Evolutionary conservation across 495 filamentous ascomycete genomes (phyloP).

Genomic region (Haplographium delicatum): DNA sequence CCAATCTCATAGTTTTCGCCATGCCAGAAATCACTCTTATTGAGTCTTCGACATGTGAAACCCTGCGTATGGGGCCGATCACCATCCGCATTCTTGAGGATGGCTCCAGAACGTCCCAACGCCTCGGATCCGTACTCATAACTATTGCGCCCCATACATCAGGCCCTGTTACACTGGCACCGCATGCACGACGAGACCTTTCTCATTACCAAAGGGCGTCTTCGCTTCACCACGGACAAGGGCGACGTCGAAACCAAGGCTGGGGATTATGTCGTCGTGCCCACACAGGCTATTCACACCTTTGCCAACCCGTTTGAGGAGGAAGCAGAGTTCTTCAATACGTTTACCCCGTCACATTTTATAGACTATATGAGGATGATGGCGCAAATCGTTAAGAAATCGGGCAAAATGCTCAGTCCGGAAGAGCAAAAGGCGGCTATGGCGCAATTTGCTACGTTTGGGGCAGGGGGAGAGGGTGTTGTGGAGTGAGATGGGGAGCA

Average conservation of each 20-base stretch:
- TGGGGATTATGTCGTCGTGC: conserved; percentile 49
- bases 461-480: conserved; percentile 7
- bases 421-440: conserved; percentile 37
- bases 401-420: conserved; percentile 29
- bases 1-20: not conserved
- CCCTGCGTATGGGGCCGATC: conserved; percentile 31
- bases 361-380: conserved; percentile 47
- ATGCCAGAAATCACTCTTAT: too few relatives aligned
- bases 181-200: conserved; percentile 54
- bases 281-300: conserved; percentile 45
- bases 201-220: conserved; percentile 42
- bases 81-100: conserved; percentile 44
- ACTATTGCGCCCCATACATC: conserved; percentile 39
- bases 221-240: conserved; percentile 38
- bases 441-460: conserved; percentile 40
- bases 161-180: conserved; percentile 43
- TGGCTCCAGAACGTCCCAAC: conserved; percentile 41
- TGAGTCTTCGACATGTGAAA: too few relatives aligned
- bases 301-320: conserved; percentile 49
- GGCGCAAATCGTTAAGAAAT: conserved; percentile 25
- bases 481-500: not conserved
- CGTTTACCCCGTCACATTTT: conserved; percentile 47
- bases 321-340: conserved; percentile 51
- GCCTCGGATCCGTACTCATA: conserved; percentile 42
- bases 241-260: conserved; percentile 37